A percentile compares a stretch with the other conserved stretches of the same genome.
Conservation (phyloP, 2,329 filamentous ascomycete species). For the Allantophomopsis cytisporea region DNA sequence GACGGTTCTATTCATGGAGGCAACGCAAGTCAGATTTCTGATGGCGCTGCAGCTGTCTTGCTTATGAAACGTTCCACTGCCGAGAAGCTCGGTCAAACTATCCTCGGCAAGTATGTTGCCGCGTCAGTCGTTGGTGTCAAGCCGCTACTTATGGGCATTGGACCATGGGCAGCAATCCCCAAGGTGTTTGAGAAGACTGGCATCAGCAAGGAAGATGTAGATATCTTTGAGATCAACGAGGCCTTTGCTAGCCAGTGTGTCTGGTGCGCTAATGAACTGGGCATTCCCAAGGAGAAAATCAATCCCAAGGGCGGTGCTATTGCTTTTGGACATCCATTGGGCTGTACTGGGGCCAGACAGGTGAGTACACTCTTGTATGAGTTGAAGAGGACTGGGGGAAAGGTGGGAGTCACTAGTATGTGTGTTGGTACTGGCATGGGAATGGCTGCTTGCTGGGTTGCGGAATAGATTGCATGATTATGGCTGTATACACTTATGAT, state of each 20-base stretch:
- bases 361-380: constrained; percentile 87
- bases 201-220: constrained; percentile 77
- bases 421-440: constrained; percentile 96
- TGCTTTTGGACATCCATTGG: constrained; percentile 88
- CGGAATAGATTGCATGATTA: constrained; percentile 51
- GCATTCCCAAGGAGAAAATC: constrained; percentile 72
- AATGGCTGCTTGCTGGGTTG: constrained; percentile 93
- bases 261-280: constrained; percentile 84
- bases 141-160: constrained; percentile 90
- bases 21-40: constrained; percentile 90
- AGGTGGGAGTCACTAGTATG: constrained; percentile 89
- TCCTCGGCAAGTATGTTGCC: constrained; percentile 85
- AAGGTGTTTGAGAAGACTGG: constrained; percentile 81
- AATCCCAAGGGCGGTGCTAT: constrained; percentile 97
- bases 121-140: constrained; percentile 79
- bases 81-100: constrained; percentile 72
- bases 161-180: constrained; percentile 92
- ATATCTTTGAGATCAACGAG: constrained; percentile 99
- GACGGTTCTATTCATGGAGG: constrained; percentile 91
- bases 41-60: constrained; percentile 88
- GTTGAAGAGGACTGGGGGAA: constrained; percentile 69
- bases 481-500: too few species aligned
- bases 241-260: constrained; percentile 92
- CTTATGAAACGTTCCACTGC: constrained; percentile 92
- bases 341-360: constrained; percentile 88